Evolutionary conservation across 2,329 filamentous ascomycete species (phyloP), one percentile per base, ranked within the genome.

Genomic region (Cercospora brassicicola): DNA sequence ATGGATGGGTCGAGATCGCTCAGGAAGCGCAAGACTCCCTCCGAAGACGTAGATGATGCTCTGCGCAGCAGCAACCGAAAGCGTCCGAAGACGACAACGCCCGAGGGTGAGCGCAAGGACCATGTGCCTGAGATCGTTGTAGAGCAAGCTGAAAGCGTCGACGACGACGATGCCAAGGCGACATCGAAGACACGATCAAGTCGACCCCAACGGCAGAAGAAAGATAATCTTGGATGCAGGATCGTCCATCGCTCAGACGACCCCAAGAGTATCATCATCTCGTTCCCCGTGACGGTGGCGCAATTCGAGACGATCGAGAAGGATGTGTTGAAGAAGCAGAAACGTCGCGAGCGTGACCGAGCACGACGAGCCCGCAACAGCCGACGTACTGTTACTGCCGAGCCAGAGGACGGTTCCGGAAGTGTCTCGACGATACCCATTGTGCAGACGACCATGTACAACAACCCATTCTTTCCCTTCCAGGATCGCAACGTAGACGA

Each of bases 401-500:
- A 78, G 39, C 78, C 80, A 45, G 81, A 82, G 42, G 82, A 84
- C 33, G 53, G 20, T 4, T 18, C 62, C 5, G 62, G 51, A 8
- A 68, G 82, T 78, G 62, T 64, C 11, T 69, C 75, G 11, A 76
- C 87, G 84, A 78, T 88, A 72, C 88, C 87, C 65, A 82, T 86
- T 77, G 90, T 79, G 77, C 90, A 79, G 81, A 88, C 81, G 79
- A 86, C 77, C 76, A 85, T 75, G 78, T 94, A 92, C 76, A 88
- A 88, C 1, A 90, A 93, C 69, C 91, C 92, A 0, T 94, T 96
- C 76, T 94, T 94, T 74, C 92, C 92, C 0, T 94, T 97, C 72
- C 91, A 91, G 69, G 94, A 97, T 73, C 92, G 91, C 72, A 94
- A 97, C 73, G 89, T 89, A 18, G 94, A 97, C 68, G 94, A 98